These are phyloP conservation scores for Raphanus raphanistrum DNA, from an alignment of 345 rosid species.

Conservation along the genomic window DNA sequence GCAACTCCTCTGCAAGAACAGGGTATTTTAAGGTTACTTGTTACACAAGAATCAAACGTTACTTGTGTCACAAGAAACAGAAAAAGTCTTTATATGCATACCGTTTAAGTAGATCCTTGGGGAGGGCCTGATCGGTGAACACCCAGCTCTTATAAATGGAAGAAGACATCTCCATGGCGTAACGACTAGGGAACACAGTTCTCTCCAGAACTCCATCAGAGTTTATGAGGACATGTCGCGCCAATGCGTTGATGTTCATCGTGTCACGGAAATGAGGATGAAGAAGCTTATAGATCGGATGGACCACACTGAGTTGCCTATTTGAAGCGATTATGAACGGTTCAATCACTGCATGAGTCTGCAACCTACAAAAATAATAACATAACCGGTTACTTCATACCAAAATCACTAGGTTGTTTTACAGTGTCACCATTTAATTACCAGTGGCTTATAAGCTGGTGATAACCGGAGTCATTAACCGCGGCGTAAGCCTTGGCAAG, in stretches of 20 bases:
- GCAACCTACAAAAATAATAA: slow-evolving; percentile 53
- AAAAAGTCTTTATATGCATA: slow-evolving; percentile 14
- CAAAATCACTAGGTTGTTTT: neutral
- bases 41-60: neutral
- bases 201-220: slow-evolving; percentile 73
- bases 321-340: slow-evolving; percentile 81
- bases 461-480: slow-evolving; percentile 88
- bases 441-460: slow-evolving; percentile 94
- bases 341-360: slow-evolving; percentile 86
- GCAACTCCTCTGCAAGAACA: slow-evolving; percentile 69
- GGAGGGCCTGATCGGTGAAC: slow-evolving; percentile 85
- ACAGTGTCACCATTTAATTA: slow-evolving; percentile 37
- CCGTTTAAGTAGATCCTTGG: slow-evolving; percentile 80
- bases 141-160: slow-evolving; percentile 66
- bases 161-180: slow-evolving; percentile 84
- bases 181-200: slow-evolving; percentile 75
- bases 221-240: slow-evolving; percentile 82
- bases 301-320: slow-evolving; percentile 77
- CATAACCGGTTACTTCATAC: neutral
- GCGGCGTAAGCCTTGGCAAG: slow-evolving; percentile 91
- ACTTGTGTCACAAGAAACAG: neutral
- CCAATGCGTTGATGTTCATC: slow-evolving; percentile 88
- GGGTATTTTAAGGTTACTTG: neutral
- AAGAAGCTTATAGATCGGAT: slow-evolving; percentile 82
- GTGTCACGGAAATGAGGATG: slow-evolving; percentile 94